phyloP scores from a whole-genome alignment of 148 eudicot species.

The Rhododendron griersonianum region DNA sequence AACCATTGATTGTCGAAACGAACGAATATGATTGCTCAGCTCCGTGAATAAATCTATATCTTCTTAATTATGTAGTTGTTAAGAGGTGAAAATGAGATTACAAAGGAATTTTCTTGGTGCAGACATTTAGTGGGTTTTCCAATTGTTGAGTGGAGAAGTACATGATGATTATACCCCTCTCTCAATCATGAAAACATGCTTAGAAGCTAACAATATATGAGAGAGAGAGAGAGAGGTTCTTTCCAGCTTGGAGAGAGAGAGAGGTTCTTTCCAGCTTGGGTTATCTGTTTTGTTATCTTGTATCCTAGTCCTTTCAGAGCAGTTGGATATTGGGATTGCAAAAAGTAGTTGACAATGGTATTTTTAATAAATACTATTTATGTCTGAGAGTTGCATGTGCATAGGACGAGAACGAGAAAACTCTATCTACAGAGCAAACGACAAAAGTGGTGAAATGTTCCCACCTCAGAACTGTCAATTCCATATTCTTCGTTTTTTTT shows the following conservation, averaged over 20 bases:
- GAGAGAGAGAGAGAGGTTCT: neutral
- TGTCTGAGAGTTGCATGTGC: neutral
- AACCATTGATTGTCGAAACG: too few species aligned
- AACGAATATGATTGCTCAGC: too few species aligned
- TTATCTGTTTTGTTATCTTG: neutral
- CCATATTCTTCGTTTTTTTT: neutral
- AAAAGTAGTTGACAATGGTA: neutral
- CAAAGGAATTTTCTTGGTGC: neutral
- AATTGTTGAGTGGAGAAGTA: slow-evolving; percentile 19
- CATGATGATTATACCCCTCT: slow-evolving; percentile 13
- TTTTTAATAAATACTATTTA: neutral
- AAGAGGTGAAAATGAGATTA: neutral
- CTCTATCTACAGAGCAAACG: neutral
- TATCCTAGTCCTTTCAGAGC: neutral
- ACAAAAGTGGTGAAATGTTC: neutral
- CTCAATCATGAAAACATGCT: slow-evolving; percentile 70
- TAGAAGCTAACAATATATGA: slow-evolving; percentile 49
- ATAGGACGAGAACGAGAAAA: neutral
- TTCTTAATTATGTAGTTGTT: neutral
- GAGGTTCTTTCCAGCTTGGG: neutral
- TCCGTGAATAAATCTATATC: too few species aligned
- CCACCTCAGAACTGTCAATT: neutral
- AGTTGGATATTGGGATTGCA: neutral
- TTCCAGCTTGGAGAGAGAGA: neutral
- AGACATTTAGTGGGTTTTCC: neutral